Percentiles rank a stretch among this genome's conserved stretches.
phyloP scores from a whole-genome alignment of 169 alveolate genomes.

The Perkinsus olseni region DNA sequence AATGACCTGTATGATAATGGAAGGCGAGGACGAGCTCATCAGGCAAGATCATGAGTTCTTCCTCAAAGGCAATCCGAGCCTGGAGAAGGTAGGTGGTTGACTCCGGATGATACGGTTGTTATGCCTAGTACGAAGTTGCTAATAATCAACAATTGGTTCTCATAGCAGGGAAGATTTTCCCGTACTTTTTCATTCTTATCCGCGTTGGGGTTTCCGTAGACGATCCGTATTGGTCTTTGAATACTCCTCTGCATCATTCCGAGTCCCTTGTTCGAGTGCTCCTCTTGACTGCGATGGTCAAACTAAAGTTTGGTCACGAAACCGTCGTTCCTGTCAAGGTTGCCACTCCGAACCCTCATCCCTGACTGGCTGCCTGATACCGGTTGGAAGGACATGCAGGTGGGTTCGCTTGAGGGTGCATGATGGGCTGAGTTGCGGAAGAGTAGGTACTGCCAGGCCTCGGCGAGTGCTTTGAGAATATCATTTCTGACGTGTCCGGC shows the following conservation, averaged over 20 bases:
- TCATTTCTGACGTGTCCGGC: background rate
- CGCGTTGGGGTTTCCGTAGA: no score
- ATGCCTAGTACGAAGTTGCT: no score
- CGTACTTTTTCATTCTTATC: no score
- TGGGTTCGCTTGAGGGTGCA: slow-evolving; percentile 59
- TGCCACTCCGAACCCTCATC: slow-evolving; percentile 60
- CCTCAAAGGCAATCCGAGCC: slow-evolving; percentile 79
- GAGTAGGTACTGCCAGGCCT: slow-evolving; percentile 18
- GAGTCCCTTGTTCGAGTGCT: no score
- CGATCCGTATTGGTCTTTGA: no score
- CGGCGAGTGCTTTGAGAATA: slow-evolving; percentile 30
- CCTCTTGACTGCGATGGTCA: no score
- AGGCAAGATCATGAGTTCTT: slow-evolving; percentile 80
- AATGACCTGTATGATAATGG: slow-evolving; percentile 86
- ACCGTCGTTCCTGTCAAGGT: no score
- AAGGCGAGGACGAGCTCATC: slow-evolving; percentile 68
- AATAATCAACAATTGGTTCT: no score
- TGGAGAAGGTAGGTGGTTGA: slow-evolving; percentile 45
- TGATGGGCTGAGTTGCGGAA: background rate
- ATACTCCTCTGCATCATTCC: no score
- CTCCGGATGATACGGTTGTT: background rate
- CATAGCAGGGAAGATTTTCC: no score
- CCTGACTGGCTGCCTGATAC: slow-evolving; percentile 74
- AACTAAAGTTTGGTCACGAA: slow-evolving; percentile 8
- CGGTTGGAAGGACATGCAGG: slow-evolving; percentile 86